Conservation (phyloP, 169 alveolate genomes). For the Toxoplasma gondii region DNA sequence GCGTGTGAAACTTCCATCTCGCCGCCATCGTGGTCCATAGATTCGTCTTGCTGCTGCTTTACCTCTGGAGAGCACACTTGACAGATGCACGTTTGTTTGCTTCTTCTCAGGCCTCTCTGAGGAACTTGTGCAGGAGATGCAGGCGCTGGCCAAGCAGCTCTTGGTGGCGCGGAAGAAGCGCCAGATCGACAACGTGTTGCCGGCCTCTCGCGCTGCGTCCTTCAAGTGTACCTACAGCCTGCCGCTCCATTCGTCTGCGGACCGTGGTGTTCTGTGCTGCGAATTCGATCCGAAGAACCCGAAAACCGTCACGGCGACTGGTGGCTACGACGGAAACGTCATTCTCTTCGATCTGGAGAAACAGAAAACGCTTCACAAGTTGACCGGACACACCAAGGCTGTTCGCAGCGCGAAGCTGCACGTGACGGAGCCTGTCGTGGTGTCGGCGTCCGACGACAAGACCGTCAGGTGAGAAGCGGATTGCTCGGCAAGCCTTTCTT, state of each 20-base stretch:
- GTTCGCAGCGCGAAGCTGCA: slow-evolving; percentile 54
- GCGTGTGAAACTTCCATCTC: neutral
- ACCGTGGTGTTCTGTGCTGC: slow-evolving; percentile 57
- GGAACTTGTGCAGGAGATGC: slow-evolving; percentile 61
- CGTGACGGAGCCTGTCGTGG: slow-evolving; percentile 38
- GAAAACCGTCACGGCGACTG: slow-evolving; percentile 74
- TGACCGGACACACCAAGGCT: slow-evolving; percentile 72
- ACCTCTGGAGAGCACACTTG: neutral
- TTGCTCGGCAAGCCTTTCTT: no score
- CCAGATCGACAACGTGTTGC: slow-evolving; percentile 52
- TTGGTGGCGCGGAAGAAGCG: slow-evolving; percentile 71
- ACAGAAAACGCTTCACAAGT: slow-evolving; percentile 62
- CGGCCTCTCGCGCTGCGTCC: slow-evolving; percentile 58
- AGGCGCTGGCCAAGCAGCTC: slow-evolving; percentile 71
- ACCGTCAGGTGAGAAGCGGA: slow-evolving; percentile 66
- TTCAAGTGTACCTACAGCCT: slow-evolving; percentile 33
- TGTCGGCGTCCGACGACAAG: slow-evolving; percentile 82
- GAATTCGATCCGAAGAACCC: slow-evolving; percentile 44
- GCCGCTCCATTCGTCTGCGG: slow-evolving; percentile 68
- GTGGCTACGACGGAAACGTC: slow-evolving; percentile 85
- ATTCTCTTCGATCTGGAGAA: slow-evolving; percentile 76
- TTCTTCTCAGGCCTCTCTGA: slow-evolving; percentile 62
- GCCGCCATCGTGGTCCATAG: neutral
- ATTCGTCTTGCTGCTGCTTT: neutral
- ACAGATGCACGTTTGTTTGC: neutral